Evolutionary conservation across 352 stramenopile genomes (phyloP).

Genomic region (Phytophthora kernoviae): DNA sequence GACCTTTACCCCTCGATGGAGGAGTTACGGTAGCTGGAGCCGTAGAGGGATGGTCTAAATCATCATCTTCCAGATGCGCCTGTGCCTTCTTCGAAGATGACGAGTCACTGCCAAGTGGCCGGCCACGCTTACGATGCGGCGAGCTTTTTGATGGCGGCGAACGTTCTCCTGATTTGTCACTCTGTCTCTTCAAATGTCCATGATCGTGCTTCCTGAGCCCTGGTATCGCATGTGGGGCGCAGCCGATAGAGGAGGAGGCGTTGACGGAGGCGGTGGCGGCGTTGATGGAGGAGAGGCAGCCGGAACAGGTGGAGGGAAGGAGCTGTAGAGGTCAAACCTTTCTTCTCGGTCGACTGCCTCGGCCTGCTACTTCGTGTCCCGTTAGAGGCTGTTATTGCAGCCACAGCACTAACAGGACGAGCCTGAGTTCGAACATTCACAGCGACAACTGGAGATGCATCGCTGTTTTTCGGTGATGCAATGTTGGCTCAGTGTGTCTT

Average conservation of each 20-base stretch:
- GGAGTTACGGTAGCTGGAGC: slow-evolving; percentile 19
- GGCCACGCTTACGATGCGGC: slow-evolving; percentile 31
- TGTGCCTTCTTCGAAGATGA: slow-evolving; percentile 16
- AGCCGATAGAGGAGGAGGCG: slow-evolving; percentile 26
- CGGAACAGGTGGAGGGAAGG: slow-evolving; percentile 19
- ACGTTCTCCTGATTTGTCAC: slow-evolving; percentile 11
- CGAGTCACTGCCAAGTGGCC: slow-evolving; percentile 17
- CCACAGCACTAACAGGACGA: slow-evolving; percentile 16
- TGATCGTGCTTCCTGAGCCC: slow-evolving; percentile 17
- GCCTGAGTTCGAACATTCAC: slow-evolving; percentile 25
- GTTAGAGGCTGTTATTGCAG: slow-evolving; percentile 12
- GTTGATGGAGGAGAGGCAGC: slow-evolving; percentile 23
- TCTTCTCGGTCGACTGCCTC: slow-evolving; percentile 24
- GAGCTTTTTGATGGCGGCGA: slow-evolving; percentile 19
- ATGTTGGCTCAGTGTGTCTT: slow-evolving; percentile 12
- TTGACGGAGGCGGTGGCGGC: slow-evolving; percentile 30
- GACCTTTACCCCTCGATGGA: slow-evolving; percentile 40
- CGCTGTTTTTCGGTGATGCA: slow-evolving; percentile 17
- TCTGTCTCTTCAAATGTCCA: slow-evolving; percentile 15
- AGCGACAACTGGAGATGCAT: slow-evolving; percentile 16
- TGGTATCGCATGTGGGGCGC: slow-evolving; percentile 6
- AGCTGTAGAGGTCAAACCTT: slow-evolving; percentile 11
- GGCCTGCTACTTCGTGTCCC: slow-evolving; percentile 16
- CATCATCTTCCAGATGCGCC: slow-evolving; percentile 10
- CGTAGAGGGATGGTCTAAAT: slow-evolving; percentile 10